phyloP scores from a whole-genome alignment of 495 filamentous ascomycete species.

The Xylaria palmicola region DNA sequence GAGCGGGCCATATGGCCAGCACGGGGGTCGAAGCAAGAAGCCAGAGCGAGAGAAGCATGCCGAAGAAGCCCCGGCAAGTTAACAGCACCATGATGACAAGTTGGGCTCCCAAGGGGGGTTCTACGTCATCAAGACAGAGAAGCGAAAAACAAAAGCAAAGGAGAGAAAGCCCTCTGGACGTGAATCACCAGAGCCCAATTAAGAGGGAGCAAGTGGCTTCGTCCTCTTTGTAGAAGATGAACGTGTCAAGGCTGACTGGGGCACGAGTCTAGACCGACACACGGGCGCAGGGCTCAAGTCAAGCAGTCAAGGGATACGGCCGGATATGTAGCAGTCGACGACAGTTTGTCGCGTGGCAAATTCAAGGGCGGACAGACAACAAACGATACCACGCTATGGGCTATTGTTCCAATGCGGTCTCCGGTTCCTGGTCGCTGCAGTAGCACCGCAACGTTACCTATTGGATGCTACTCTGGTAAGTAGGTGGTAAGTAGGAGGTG shows the following conservation, averaged over 20 bases:
- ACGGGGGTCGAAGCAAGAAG: conserved; percentile 35
- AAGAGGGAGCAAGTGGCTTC: neutral
- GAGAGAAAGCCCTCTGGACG: neutral
- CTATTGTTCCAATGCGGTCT: neutral
- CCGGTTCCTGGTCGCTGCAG: conserved; percentile 3
- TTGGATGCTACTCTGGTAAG: too few relatives aligned
- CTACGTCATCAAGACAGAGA: conserved; percentile 13
- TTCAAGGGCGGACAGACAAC: neutral
- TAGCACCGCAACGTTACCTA: conserved; percentile 23
- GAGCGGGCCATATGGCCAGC: conserved; percentile 62
- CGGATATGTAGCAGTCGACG: neutral
- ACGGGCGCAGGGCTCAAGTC: too few relatives aligned
- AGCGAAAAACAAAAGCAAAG: neutral
- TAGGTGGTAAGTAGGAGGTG: too few relatives aligned
- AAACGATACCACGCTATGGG: neutral
- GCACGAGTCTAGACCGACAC: conserved; percentile 4
- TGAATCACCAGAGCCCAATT: neutral
- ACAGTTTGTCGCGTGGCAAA: conserved; percentile 11
- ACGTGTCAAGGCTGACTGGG: neutral
- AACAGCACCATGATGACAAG: conserved; percentile 2
- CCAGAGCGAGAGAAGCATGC: conserved; percentile 29
- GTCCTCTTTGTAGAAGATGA: neutral
- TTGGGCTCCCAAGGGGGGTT: neutral
- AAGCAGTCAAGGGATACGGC: too few relatives aligned
- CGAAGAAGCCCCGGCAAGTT: conserved; percentile 29